Evolutionary conservation across 2,329 filamentous ascomycete species (phyloP), one percentile per base, ranked within the genome.

Genomic region (Penicillium sp.): DNA sequence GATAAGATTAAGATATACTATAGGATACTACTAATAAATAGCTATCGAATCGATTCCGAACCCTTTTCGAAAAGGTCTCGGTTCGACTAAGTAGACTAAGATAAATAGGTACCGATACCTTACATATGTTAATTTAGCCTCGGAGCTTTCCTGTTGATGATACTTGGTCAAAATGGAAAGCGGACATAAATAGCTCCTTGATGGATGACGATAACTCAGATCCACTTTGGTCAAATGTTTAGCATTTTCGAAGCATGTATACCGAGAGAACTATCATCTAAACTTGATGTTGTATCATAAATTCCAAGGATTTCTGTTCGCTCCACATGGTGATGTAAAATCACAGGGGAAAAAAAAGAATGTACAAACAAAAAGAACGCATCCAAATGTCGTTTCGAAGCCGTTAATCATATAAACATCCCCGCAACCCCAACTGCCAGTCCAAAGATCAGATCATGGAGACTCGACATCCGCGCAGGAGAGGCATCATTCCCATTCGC

Each of bases 361-460:
- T 60, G 23, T 58, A 60, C 47, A 60, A 57, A 53, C 48, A 41
- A 55, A 50, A 54, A 53, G 27, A 21, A 33, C 13, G 3, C 42
- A 45, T 44, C 23, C 38, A 54, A 35, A 44, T 19, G 4, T 36
- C 38, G 29, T 56, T 50, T 41, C 55, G 55, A 41, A 49, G 55
- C 61, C 54, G 47, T 61, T 35, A 58, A 59, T 77, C 65, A 77
- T 62, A 76, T 68, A 64, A 78, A 70, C 68, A 77, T 71, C 1
- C 79, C 80, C 4, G 77, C 77, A 60, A 81, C 70, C 0, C 79
- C 81, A 59, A 82, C 73, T 43, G 71, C 68, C 17, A 78, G 55
- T 7, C 77, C 79, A 9, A 77, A 68, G 13, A 71, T 68, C 35
- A 79, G 66, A 59, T 78, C 78, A 60, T 79, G 76, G 1, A 79